Evolutionary conservation across 2,329 filamentous ascomycete genomes (phyloP).

Genomic region (Trichoderma sp.): DNA sequence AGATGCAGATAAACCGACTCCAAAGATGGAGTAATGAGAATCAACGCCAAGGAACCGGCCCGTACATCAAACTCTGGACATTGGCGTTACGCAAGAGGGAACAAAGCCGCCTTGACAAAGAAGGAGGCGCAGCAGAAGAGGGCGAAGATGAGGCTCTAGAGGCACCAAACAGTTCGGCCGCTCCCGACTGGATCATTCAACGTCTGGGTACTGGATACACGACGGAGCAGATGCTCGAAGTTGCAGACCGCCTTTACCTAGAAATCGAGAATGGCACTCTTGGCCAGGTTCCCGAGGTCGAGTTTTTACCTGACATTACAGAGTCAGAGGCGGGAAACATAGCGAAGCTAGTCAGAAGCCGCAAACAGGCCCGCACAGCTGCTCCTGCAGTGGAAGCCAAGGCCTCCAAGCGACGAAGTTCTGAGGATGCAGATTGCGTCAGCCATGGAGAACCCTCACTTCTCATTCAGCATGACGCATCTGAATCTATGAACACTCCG

Average conservation of each 20-base stretch:
- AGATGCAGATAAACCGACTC: slow-evolving; percentile 60
- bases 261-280: slow-evolving; percentile 45
- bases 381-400: slow-evolving; percentile 19
- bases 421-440: slow-evolving; percentile 20
- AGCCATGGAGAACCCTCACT: neutral
- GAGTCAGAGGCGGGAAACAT: slow-evolving; percentile 34
- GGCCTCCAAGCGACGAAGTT: slow-evolving; percentile 28
- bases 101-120: slow-evolving; percentile 51
- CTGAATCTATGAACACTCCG: slow-evolving; percentile 18
- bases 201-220: slow-evolving; percentile 47
- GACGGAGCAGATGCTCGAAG: slow-evolving; percentile 46
- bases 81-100: slow-evolving; percentile 65
- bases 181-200: slow-evolving; percentile 50
- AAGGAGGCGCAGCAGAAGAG: slow-evolving; percentile 28
- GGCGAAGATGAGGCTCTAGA: slow-evolving; percentile 32
- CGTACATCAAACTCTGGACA: slow-evolving; percentile 51
- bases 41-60: slow-evolving; percentile 30
- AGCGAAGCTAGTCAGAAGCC: slow-evolving; percentile 26
- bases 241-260: slow-evolving; percentile 45
- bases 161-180: slow-evolving; percentile 39
- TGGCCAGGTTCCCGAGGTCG: slow-evolving; percentile 55
- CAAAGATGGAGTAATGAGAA: slow-evolving; percentile 61
- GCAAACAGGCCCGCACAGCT: slow-evolving; percentile 23
- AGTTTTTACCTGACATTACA: slow-evolving; percentile 56
- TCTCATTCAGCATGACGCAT: neutral